Evolutionary conservation across 192 early-diverging fungal genomes (phyloP).

Genomic region (Coemansia asiatica): DNA sequence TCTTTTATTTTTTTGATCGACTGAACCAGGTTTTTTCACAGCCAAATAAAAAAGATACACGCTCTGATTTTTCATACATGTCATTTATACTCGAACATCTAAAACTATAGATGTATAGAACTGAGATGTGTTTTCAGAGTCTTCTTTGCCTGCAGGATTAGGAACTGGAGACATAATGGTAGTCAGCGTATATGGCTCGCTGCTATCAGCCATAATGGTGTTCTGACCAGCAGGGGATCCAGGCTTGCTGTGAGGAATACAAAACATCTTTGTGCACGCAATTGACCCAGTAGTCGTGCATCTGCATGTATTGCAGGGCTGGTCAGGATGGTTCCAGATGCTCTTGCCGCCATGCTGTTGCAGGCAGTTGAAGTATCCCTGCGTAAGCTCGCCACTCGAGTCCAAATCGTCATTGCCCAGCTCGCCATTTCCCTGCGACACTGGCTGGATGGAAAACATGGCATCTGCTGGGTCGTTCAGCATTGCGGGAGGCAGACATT

Average conservation of each 20-base stretch:
- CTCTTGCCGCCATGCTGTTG: slow-evolving; percentile 29
- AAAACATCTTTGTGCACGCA: slow-evolving; percentile 48
- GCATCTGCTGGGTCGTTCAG: slow-evolving; percentile 26
- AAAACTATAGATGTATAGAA: slow-evolving; percentile 26
- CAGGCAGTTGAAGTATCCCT: slow-evolving; percentile 35
- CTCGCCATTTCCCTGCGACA: slow-evolving; percentile 9
- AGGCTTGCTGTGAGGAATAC: slow-evolving; percentile 3
- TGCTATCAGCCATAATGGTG: slow-evolving; percentile 5
- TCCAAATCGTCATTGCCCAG: slow-evolving; percentile 3
- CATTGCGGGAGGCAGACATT: slow-evolving; percentile 32
- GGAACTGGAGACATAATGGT: slow-evolving; percentile 22
- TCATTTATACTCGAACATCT: slow-evolving; percentile 15
- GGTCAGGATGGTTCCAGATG: slow-evolving; percentile 28
- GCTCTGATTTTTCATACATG: neutral
- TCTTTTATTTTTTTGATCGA: neutral
- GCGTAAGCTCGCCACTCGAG: slow-evolving; percentile 14
- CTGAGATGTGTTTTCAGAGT: slow-evolving; percentile 10
- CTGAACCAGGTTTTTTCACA: too few species aligned
- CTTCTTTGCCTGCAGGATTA: neutral
- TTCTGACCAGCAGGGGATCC: neutral
- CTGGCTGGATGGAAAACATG: slow-evolving; percentile 11
- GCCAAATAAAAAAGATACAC: neutral
- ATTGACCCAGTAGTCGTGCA: slow-evolving; percentile 30
- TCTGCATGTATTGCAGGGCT: slow-evolving; percentile 40
- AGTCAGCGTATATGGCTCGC: slow-evolving; percentile 15